Evolutionary conservation across 257 asterid species (phyloP), one percentile per base, ranked within the genome.

Genomic region (Penstemon eatonii): DNA sequence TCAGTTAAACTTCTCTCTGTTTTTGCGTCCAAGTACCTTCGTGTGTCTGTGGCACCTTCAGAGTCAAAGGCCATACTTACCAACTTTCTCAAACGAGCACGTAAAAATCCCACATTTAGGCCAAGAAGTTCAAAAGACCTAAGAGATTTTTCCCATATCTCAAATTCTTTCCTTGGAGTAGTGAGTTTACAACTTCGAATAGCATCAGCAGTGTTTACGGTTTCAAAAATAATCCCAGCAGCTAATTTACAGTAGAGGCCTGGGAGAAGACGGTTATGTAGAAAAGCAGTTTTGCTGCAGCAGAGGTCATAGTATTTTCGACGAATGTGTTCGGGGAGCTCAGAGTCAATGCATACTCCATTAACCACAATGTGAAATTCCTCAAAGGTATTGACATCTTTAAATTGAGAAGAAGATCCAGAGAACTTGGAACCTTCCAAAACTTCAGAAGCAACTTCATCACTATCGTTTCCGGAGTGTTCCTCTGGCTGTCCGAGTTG

Each of bases 391-490:
- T 80, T 77, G 15, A 84, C 53, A 51, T 89, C 94, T 65, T 78
- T 78, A 40, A 84, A 78, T 36, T 52, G 75, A n/a, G 49, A 37
- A 8, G 81, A 60, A 11, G 85, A 76, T 68, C 56, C 79, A 1
- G 75, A 76, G 75, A 63, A 71, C 56, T 78, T 81, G 60, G 88
- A 75, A 39, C 88, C 85, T 67, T 88, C 90, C 54, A 88, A 58
- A 51, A 84, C 86, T 68, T 88, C 96, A 1, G 96, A 88, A 52
- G 87, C 89, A 63, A 88, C 90, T 74, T 84, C 96, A 12, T 86
- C 87, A 13, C 93, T 84, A 5, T 84, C 89, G 37, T 84, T 83
- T 70, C 88, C 91, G 0, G 89, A 82, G 18, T 81, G 86, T 73
- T 87, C 89, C 53, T 78, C 89, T 11, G 69, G 67, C 60, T 73